Base-by-base conservation (phyloP, 2,329 filamentous ascomycete species). In the Trichoderma semiorbis region DNA sequence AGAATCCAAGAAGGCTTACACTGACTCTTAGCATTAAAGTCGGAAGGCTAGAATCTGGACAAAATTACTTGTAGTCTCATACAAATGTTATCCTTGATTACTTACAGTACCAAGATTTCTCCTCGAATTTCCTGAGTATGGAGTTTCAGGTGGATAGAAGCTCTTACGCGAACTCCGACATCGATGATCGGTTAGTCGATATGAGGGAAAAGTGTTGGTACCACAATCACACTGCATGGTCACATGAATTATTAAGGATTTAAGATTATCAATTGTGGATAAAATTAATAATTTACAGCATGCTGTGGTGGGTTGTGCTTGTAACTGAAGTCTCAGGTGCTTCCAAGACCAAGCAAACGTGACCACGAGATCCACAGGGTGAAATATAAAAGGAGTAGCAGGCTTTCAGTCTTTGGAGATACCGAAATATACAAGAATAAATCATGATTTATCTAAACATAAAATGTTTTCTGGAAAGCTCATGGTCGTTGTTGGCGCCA, bases 361-460 rank as follows among this genome's bases (percentile, higher is more conserved):
- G n/a, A n/a, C n/a, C n/a, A n/a, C n/a, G 16, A 43, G 16, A 5
- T 18, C 3, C 16, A 5, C 39, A n/a, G 8, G 4, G 8, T 7
- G 3, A 18, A 39, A 43, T 43, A 8, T 8, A 43, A 7, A 43
- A 43, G 36, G 7, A 7, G 8, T 39, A 39, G 34, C 7, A 39
- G 3, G 5, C 34, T 1, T 2, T 14, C 36, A 39, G 4, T 8
- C 0, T 2, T 18, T 43, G 36, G 0, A 3, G 7, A 18, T 43
- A 1, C n/a, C 7, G 16, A 16, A 7, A 10, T 43, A n/a, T 43
- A 0, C 3, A 43, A n/a, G 16, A 43, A 43, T 43, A 10, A 43
- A n/a, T 43, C 16, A 5, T 3, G 3, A 1, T 10, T 10, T 10
- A n/a, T n/a, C 1, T n/a, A 43, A 43, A 7, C 16, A 43, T 43